A percentile compares a stretch with the other conserved stretches of the same genome.
These are phyloP conservation scores for Psidium guajava DNA, from an alignment of 345 rosid genomes.

Conservation along the genomic window DNA sequence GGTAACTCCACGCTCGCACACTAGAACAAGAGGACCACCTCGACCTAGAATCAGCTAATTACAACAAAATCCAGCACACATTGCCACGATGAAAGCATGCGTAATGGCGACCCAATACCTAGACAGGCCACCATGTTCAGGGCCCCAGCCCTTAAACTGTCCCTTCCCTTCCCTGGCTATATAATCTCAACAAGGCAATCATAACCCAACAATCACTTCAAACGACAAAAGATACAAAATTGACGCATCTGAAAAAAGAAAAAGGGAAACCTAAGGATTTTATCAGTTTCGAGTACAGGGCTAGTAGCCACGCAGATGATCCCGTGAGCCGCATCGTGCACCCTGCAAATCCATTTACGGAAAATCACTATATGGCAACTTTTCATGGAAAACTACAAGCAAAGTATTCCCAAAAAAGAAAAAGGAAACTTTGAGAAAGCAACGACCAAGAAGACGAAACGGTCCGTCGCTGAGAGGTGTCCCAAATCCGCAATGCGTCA, in stretches of 20 bases:
- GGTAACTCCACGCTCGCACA: background rate
- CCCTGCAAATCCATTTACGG: constrained; percentile 30
- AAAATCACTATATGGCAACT: background rate
- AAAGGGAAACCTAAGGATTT: constrained; percentile 51
- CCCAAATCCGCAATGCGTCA: constrained; percentile 90
- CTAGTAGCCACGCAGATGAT: constrained; percentile 56
- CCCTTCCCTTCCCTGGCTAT: constrained; percentile 95
- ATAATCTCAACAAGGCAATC: background rate
- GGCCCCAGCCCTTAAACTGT: constrained; percentile 87
- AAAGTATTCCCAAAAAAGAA: background rate
- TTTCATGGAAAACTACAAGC: background rate
- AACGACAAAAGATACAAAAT: background rate
- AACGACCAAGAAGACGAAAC: constrained; percentile 61
- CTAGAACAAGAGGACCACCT: background rate
- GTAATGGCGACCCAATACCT: constrained; percentile 24
- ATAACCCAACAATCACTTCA: background rate
- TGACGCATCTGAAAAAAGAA: background rate
- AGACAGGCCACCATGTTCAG: constrained; percentile 70
- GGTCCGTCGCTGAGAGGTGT: constrained; percentile 56
- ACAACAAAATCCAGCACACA: background rate
- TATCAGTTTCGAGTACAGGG: constrained; percentile 49
- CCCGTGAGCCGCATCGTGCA: constrained; percentile 81
- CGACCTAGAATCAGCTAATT: background rate
- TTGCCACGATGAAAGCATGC: background rate
- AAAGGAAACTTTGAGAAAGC: background rate